A percentile compares a stretch with the other conserved stretches of the same genome.
phyloP scores from a whole-genome alignment of 1,284 basidiomycete species.

The Spongiforma sp. region DNA sequence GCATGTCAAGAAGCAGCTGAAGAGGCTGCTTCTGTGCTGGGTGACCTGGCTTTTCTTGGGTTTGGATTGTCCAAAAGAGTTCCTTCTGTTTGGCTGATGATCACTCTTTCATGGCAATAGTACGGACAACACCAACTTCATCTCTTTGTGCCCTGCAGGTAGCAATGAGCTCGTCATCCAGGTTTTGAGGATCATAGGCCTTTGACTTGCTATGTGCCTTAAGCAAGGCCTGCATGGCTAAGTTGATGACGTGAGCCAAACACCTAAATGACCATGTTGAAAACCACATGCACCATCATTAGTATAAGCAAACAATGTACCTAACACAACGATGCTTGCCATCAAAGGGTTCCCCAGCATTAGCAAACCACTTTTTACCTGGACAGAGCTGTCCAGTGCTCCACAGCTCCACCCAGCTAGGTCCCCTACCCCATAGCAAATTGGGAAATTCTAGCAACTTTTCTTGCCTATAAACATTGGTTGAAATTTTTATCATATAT shows the following conservation, averaged over 20 bases:
- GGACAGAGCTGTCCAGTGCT: too few species aligned
- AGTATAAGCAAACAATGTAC: neutral
- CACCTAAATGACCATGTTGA: too few species aligned
- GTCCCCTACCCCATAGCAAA: too few species aligned
- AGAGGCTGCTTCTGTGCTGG: conserved; percentile 1
- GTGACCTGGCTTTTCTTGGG: neutral
- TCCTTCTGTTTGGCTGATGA: conserved; percentile 4
- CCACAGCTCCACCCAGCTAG: too few species aligned
- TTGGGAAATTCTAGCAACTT: too few species aligned
- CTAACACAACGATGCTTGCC: neutral
- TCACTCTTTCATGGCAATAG: neutral
- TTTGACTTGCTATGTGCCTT: neutral
- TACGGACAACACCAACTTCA: neutral
- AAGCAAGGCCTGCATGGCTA: neutral
- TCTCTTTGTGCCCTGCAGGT: neutral
- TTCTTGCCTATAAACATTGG: too few species aligned
- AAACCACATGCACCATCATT: too few species aligned
- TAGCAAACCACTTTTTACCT: too few species aligned
- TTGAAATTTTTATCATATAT: too few species aligned
- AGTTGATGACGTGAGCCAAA: conserved; percentile 10
- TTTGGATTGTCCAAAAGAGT: neutral
- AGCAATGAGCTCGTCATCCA: neutral
- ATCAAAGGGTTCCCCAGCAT: neutral
- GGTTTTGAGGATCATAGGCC: neutral
- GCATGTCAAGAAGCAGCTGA: conserved; percentile 44